Base-by-base conservation (phyloP, 2,329 filamentous ascomycete genomes). In the Coniochaeta ligniaria region DNA sequence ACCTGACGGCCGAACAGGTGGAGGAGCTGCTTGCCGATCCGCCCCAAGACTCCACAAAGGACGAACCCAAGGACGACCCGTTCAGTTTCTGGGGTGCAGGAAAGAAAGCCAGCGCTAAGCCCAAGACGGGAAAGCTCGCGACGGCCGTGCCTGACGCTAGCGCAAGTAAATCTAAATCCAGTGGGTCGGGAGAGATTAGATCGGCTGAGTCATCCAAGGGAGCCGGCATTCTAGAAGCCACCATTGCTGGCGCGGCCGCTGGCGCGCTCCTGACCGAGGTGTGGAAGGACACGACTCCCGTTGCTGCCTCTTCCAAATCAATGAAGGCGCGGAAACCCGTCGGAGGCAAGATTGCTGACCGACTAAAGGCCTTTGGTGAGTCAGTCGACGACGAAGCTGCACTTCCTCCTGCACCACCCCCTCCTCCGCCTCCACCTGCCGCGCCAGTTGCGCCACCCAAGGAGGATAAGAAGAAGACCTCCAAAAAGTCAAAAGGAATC, bases 31-130 rank as follows among this genome's bases (percentile, higher is more conserved):
- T 80, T 36, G 68, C 59, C 36, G 66, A 66, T 58, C 64, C 41
- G 60, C 47, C 47, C 47, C 28, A 31, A 14, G 24, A 52, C 47
- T 52, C 71, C 7, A 66, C 67, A 7, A 66, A 68, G 47, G 61
- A 59, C 26, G 57, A 60, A 16, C 63, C 61, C 24, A 59, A 65
- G 52, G 68, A 67, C 47, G 76, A 80, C 61, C 70, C 80, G 0
- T 86, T 85, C 70, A 78, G 78, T 66, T 85, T 85, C 74, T 86
- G 83, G 83, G 80, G 83, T 62, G 74, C 77, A 56, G 69, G 75
- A 61, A 83, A 80, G 68, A 82, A 79, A 64, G 55, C 62, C 38
- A 62, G 69, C 58, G 58, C 57, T 59, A 76, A 75, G 67, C 59
- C 54, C 17, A 57, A 57, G 38, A 17, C 54, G 35, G 54, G 54